Conservation (phyloP, 2,329 filamentous ascomycete genomes). For the Colletotrichum sp. region DNA sequence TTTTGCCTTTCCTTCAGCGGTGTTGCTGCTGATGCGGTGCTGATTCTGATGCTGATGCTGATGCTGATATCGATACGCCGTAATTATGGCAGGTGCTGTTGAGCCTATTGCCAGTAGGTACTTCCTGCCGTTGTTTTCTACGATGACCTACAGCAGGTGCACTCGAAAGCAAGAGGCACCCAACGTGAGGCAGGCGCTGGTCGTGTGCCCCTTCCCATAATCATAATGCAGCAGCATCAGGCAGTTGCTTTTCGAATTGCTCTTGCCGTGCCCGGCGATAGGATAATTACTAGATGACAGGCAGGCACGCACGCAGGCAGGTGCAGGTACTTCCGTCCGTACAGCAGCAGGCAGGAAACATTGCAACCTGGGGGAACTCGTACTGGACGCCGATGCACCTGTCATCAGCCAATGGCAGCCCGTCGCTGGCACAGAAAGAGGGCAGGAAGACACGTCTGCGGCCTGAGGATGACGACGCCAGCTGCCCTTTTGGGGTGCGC, state of each 20-base stretch:
- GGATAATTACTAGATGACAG: background rate
- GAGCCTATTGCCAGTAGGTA: background rate
- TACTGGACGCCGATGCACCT: background rate
- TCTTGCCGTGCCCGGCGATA: background rate
- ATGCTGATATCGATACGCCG: background rate
- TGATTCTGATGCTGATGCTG: background rate
- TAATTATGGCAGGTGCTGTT: background rate
- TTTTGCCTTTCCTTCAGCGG: background rate
- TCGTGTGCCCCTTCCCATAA: background rate
- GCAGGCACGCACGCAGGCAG: background rate
- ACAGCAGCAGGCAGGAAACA: background rate
- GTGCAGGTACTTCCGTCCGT: background rate
- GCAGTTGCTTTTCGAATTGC: background rate
- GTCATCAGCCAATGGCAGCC: background rate
- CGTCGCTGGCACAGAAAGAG: background rate
- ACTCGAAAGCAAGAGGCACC: background rate
- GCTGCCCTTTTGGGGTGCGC: constrained; percentile 9
- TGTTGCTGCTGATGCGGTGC: background rate
- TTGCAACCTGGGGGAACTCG: background rate
- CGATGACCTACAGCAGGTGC: background rate
- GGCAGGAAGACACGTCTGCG: constrained; percentile 1
- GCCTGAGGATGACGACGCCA: constrained; percentile 21
- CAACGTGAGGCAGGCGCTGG: background rate
- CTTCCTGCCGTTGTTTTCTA: background rate
- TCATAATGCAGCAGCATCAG: background rate